These are phyloP conservation scores for Fomitopsis pulvina DNA, from an alignment of 768 basidiomycete species.

Conservation along the genomic window DNA sequence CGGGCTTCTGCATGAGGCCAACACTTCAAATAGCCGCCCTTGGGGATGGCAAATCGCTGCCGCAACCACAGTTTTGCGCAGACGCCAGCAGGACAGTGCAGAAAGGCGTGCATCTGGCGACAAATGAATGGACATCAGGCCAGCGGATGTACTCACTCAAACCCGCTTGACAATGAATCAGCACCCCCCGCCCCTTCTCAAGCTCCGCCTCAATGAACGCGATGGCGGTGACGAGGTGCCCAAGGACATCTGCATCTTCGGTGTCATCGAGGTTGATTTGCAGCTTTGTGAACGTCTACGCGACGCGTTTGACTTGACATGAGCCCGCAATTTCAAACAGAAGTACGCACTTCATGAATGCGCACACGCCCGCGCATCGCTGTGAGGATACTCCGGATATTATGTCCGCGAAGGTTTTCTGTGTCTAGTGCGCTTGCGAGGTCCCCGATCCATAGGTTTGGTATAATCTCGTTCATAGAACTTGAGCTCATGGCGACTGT, in stretches of 20 bases:
- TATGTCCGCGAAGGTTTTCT: slow-evolving; percentile 52
- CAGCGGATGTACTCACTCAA: slow-evolving; percentile 73
- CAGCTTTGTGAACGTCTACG: slow-evolving; percentile 70
- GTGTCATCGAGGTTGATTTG: slow-evolving; percentile 78
- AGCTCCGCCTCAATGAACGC: slow-evolving; percentile 79
- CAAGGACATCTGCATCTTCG: slow-evolving; percentile 69
- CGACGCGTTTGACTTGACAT: slow-evolving; percentile 1
- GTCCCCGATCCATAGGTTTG: slow-evolving; percentile 82
- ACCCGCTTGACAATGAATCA: slow-evolving; percentile 90
- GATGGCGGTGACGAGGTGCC: slow-evolving; percentile 72
- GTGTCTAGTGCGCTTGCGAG: slow-evolving; percentile 62
- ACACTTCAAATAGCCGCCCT: no score
- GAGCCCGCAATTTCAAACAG: neutral
- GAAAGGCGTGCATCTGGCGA: no score
- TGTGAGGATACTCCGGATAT: slow-evolving; percentile 70
- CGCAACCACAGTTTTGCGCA: neutral
- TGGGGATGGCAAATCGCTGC: no score
- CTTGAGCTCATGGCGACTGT: neutral
- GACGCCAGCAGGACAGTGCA: neutral
- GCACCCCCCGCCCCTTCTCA: slow-evolving; percentile 65
- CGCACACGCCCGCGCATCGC: slow-evolving; percentile 66
- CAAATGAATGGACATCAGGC: neutral
- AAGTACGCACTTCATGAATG: slow-evolving; percentile 47
- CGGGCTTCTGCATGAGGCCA: no score
- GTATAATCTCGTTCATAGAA: slow-evolving; percentile 72